Evolutionary conservation across 257 asterid species (phyloP).

Genomic region (Nicotiana benthamiana): DNA sequence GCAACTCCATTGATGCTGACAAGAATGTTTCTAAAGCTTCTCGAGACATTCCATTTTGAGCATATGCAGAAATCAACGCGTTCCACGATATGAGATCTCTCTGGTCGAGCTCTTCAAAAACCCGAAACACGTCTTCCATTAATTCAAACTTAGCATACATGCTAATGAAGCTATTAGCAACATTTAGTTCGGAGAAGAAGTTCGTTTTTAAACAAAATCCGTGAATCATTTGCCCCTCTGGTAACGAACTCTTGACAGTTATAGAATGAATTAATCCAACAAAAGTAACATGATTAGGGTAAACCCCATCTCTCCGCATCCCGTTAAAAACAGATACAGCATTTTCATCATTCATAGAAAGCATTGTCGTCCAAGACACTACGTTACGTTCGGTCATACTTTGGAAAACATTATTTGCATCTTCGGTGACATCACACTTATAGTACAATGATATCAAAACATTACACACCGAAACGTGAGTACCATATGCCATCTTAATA

Average conservation of each 20-base stretch:
- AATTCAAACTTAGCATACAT: constrained; percentile 75
- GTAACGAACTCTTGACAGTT: constrained; percentile 32
- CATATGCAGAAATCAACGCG: constrained; percentile 63
- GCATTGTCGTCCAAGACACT: constrained; percentile 91
- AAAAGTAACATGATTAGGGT: constrained; percentile 85
- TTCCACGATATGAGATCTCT: constrained; percentile 77
- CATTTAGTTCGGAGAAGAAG: constrained; percentile 48
- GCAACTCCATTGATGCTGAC: constrained; percentile 34
- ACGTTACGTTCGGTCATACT: constrained; percentile 47
- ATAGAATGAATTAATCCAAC: constrained; percentile 67
- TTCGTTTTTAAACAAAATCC: constrained; percentile 49
- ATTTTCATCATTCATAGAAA: constrained; percentile 48
- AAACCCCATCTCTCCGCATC: constrained; percentile 52
- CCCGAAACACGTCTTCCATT: constrained; percentile 38
- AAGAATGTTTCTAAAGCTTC: constrained; percentile 63
- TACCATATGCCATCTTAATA: constrained; percentile 44
- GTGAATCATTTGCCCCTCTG: constrained; percentile 69
- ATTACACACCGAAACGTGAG: constrained; percentile 70
- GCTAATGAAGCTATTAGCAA: constrained; percentile 79
- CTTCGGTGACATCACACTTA: constrained; percentile 43
- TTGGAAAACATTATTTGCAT: constrained; percentile 44
- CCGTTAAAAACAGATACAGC: constrained; percentile 46
- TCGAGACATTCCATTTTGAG: constrained; percentile 62
- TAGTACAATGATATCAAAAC: constrained; percentile 72
- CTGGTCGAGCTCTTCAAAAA: constrained; percentile 53